Evolutionary conservation across 768 basidiomycete species (phyloP), one percentile per base, ranked within the genome.

Genomic region (Aureoboletus auriporus): DNA sequence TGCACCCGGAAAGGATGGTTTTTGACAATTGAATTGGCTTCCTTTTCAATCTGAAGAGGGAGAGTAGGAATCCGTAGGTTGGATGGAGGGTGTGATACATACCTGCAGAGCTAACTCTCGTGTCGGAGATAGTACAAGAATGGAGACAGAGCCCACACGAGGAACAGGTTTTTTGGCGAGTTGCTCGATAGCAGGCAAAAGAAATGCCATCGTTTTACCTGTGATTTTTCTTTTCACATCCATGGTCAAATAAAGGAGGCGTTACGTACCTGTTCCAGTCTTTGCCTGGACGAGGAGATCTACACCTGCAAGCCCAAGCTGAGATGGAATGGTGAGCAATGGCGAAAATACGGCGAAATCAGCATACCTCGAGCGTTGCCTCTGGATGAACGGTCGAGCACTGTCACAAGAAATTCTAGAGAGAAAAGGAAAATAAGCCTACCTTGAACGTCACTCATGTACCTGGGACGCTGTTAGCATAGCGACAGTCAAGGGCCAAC

Each of bases 101-200:
- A 85, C 85, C 68, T 88, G 86, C 55, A 80, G 77, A 2, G 84
- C 86, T 30, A 89, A 66, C 60, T 89, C 87, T 49, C 86, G 75
- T 1, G 87, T 89, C 0, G 87, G 87, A 4, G 86, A 83, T 27
- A 89, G 55, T 2, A 89, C 77, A 23, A 84, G 75, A 34, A 83
- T 77, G 16, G 80, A 86, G 28, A 82, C 74, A 0, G 48, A n/a
- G 0, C 52, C 60, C 6, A 0, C 13, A 43, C 44, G 52, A 23
- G 39, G 31, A 33, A 53, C 60, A 46, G 75, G 71, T 55, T 75
- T 73, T 49, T 72, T 64, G 63, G 75, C 76, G 17, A 88, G 69
- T 39, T 75, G 78, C 59, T 89, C 85, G 36, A 89, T 72, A 28
- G 86, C 80, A 0, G 87, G 87, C n/a, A 89, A 67, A 14, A 84